Conservation (phyloP, 495 filamentous ascomycete genomes). For the Xylaria nigripes region DNA sequence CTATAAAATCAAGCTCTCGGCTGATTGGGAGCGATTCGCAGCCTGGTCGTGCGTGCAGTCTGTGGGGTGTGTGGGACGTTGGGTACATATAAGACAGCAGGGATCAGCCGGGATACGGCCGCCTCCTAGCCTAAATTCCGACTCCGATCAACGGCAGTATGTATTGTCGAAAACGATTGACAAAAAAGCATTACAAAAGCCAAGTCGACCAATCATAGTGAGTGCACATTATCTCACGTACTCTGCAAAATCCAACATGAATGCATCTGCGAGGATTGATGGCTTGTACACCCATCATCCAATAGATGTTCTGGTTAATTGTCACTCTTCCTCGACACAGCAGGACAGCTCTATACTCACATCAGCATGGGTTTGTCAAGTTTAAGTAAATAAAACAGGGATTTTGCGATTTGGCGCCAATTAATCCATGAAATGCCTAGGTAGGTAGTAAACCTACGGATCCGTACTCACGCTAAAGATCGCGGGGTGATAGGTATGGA, state of each 20-base stretch:
- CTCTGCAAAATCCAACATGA: background rate
- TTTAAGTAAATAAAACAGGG: too few relatives aligned
- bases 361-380: too few relatives aligned
- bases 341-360: too few relatives aligned
- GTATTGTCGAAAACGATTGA: conserved; percentile 8
- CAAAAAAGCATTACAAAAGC: conserved; percentile 13
- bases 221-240: conserved; percentile 5
- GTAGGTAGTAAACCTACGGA: too few relatives aligned
- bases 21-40: conserved; percentile 6
- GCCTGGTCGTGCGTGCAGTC: conserved; percentile 5
- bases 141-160: conserved; percentile 13
- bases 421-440: too few relatives aligned
- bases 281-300: background rate
- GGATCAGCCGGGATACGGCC: conserved; percentile 1
- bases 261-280: background rate
- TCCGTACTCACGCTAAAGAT: too few relatives aligned
- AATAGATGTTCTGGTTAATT: background rate
- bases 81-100: background rate
- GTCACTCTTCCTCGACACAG: too few relatives aligned
- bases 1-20: background rate
- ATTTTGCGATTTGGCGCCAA: too few relatives aligned
- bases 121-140: background rate
- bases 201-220: conserved; percentile 5
- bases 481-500: too few relatives aligned
- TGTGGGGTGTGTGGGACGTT: conserved; percentile 23